Base-by-base conservation (phyloP, 345 rosid genomes). In the Euphorbia tirucalli region DNA sequence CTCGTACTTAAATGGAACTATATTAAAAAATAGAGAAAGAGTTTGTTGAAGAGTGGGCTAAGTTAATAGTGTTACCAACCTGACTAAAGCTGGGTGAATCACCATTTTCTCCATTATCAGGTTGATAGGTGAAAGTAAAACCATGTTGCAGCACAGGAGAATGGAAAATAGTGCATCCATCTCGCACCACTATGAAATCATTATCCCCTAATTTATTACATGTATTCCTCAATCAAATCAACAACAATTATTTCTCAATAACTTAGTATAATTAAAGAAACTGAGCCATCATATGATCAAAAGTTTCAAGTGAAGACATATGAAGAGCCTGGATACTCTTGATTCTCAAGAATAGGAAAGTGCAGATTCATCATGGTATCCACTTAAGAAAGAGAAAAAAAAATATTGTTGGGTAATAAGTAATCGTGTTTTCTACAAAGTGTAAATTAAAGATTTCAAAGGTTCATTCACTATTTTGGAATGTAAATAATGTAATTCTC, bases 71-170 rank as follows among this genome's bases (percentile, higher is more conserved):
- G n/a, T n/a, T n/a, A n/a, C n/a, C 75, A 69, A 92, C 98, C 97
- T 90, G 89, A 69, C 97, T 98, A 27, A 94, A 89, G 85, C 93
- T 92, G n/a, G 99, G 99, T 74, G 88, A 83, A 84, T 92, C 99
- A 13, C 93, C 89, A 77, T 82, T 85, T 30, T 77, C 78, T 76
- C 99, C 99, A 78, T 85, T 75, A 81, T 92, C 99, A 4, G 92
- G 92, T 73, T 95, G 99, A 83, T 85, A 95, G 4, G 99, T 89
- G 78, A 95, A 91, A 79, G 92, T 95, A 75, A 95, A 95, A 78
- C 84, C 96, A 82, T 92, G 98, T 77, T 90, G 99, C 76, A 92
- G 99, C 65, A 86, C 98, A 7, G 99, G 99, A 49, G 99, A 95
- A 18, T 91, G 90, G 69, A 95, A 92, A 25, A 95, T 77, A 0